Base-by-base conservation (phyloP, 805 yeast genomes). In the Maudiozyma saulgeensis region DNA sequence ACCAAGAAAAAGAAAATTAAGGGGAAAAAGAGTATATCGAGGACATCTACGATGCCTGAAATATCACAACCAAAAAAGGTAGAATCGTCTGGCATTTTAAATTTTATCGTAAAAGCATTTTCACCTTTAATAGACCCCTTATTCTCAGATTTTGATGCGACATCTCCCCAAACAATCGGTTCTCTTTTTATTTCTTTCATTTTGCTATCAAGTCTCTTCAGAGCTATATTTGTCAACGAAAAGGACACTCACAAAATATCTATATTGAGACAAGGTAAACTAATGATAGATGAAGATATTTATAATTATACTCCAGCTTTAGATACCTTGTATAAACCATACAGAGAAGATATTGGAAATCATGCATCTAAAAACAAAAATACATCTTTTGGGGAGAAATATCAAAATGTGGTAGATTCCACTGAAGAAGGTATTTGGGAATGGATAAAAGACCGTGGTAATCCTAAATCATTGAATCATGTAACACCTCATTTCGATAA, bases 371-470 rank as follows among this genome's bases (percentile, higher is more conserved):
- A 41, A 46, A 49, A 43, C 21, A 38, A 46, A 12, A 19, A 45
- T 3, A 56, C 43, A 49, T 53, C 43, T 19, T 40, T 28, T 15
- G 13, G 31, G 7, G 23, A 21, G 9, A 40, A 5, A 11, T 40
- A 39, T 46, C 44, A 49, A 12, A 54, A 68, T 51, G 50, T 67
- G 52, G 56, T 65, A 18, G 56, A 69, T 51, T 70, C 72, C 49
- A 77, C 80, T 51, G 89, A 86, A 63, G 70, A 74, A 16, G 74
- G 75, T 23, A 60, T 86, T 42, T 86, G 93, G 93, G 74, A 78
- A 43, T 86, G 95, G 95, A 72, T 86, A 41, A 73, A 73, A 41
- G 70, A 68, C 51, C 71, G 78, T 37, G 66, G 68, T 11, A 57
- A 58, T 37, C 45, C 37, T n/a, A 26, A 38, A 13, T 7, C 47